Conservation (phyloP, 352 stramenopile genomes). For the Aphanomyces astaci region DNA sequence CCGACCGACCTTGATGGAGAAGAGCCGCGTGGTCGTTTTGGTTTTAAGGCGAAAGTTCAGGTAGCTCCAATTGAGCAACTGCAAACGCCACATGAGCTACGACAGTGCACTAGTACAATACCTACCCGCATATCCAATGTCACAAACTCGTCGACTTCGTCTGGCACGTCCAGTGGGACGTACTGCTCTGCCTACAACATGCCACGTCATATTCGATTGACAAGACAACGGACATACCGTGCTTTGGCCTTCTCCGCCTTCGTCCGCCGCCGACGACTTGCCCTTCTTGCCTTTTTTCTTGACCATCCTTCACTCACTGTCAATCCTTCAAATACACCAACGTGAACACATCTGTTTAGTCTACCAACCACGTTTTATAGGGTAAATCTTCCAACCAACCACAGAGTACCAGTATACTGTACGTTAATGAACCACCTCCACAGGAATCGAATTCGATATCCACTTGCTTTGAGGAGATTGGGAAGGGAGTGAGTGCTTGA, state of each 20-base stretch:
- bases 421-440: too few relatives aligned
- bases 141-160: slow-evolving; percentile 38
- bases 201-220: not conserved
- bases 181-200: slow-evolving; percentile 2
- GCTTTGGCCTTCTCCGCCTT: slow-evolving; percentile 21
- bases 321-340: too few relatives aligned
- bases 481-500: too few relatives aligned
- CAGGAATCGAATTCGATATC: too few relatives aligned
- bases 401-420: too few relatives aligned
- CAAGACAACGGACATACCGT: slow-evolving; percentile 22
- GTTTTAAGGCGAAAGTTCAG: slow-evolving; percentile 48
- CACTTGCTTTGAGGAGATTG: too few relatives aligned
- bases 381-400: too few relatives aligned
- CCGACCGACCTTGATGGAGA: slow-evolving; percentile 37
- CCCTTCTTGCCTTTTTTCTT: slow-evolving; percentile 43
- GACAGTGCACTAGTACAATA: not conserved
- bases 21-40: slow-evolving; percentile 45
- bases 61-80: slow-evolving; percentile 59
- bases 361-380: too few relatives aligned
- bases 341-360: too few relatives aligned
- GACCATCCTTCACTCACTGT: slow-evolving; percentile 18
- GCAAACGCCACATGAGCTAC: slow-evolving; percentile 4
- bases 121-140: slow-evolving; percentile 48
- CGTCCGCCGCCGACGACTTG: slow-evolving; percentile 22
- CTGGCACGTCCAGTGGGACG: slow-evolving; percentile 34